Conservation (phyloP, 2,329 filamentous ascomycete genomes). For the Fusarium sp. region DNA sequence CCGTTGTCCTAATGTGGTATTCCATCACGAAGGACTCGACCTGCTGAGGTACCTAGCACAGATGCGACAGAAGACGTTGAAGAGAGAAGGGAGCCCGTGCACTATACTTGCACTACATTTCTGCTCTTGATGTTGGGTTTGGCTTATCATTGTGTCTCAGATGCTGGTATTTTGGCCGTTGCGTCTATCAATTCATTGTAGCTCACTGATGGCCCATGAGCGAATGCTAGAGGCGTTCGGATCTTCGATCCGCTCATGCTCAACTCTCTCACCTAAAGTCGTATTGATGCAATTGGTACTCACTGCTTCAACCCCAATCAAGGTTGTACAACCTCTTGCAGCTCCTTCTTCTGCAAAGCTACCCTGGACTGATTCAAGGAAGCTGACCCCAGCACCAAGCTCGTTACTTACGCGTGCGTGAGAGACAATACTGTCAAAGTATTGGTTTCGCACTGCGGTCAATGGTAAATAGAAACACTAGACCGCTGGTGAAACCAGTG, state of each 20-base stretch:
- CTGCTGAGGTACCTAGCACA: slow-evolving; percentile 4
- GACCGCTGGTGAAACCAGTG: slow-evolving; percentile 21
- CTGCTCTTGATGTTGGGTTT: background rate
- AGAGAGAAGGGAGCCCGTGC: background rate
- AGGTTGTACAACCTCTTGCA: background rate
- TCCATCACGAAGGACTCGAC: background rate
- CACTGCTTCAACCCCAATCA: background rate
- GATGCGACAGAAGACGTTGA: slow-evolving; percentile 2
- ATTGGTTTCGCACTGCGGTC: slow-evolving; percentile 23
- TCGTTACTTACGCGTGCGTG: slow-evolving; percentile 3
- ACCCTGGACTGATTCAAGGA: background rate
- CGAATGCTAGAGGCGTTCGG: background rate
- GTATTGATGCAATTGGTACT: background rate
- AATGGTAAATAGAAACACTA: slow-evolving; percentile 6
- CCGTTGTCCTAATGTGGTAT: background rate
- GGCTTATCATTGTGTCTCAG: background rate
- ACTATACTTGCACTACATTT: background rate
- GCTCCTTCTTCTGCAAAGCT: background rate
- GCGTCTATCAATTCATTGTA: background rate
- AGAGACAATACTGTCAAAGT: background rate
- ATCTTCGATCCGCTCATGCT: background rate
- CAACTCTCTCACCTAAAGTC: background rate
- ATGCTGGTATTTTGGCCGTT: background rate
- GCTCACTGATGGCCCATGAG: background rate
- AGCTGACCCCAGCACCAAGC: background rate